phyloP scores from a whole-genome alignment of 345 rosid genomes.

The Murraya koenigii region DNA sequence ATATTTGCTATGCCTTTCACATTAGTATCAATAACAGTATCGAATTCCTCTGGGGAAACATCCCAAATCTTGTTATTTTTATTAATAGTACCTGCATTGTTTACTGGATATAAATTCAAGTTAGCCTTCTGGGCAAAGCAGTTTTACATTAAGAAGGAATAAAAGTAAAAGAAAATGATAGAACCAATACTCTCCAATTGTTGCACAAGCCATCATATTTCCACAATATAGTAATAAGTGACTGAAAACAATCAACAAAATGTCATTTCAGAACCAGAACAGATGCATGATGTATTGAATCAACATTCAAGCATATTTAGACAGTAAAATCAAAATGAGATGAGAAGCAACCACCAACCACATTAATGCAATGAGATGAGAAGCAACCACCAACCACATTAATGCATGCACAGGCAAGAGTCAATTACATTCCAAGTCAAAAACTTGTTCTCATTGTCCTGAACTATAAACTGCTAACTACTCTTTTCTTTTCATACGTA shows the following conservation, averaged over 20 bases:
- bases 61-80: conserved; percentile 93
- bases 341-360: neutral
- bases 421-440: neutral
- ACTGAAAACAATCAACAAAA: neutral
- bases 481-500: neutral
- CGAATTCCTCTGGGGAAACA: conserved; percentile 90
- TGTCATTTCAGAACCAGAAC: neutral
- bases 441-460: neutral
- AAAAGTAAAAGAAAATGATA: neutral
- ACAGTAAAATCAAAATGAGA: neutral
- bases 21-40: conserved; percentile 82
- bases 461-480: no score
- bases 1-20: conserved; percentile 81
- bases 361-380: no score
- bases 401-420: neutral
- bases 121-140: conserved; percentile 12
- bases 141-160: neutral
- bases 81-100: conserved; percentile 92
- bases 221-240: neutral
- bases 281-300: neutral
- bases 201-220: neutral
- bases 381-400: no score
- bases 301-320: neutral
- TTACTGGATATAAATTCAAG: conserved; percentile 43
- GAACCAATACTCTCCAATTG: neutral